phyloP scores from a whole-genome alignment of 2,329 filamentous ascomycete genomes.

The Clonostachys sp. region DNA sequence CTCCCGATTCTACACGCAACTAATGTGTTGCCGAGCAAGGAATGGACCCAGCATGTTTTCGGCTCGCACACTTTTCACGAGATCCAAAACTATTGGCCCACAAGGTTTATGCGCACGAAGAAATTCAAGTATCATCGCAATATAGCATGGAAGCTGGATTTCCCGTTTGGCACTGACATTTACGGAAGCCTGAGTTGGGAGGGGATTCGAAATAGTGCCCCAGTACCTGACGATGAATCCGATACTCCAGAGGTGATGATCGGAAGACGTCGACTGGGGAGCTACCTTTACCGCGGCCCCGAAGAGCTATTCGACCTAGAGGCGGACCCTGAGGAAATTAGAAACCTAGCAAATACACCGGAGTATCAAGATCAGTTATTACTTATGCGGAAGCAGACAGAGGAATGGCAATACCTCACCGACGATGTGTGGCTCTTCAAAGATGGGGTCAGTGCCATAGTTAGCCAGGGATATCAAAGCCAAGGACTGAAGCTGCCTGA shows the following conservation, averaged over 20 bases:
- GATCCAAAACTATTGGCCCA: slow-evolving; percentile 44
- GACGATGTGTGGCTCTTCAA: slow-evolving; percentile 19
- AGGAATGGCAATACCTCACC: slow-evolving; percentile 18
- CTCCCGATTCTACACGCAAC: slow-evolving; percentile 22
- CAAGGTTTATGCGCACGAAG: slow-evolving; percentile 33
- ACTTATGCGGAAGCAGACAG: slow-evolving; percentile 17
- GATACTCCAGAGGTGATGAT: slow-evolving; percentile 11
- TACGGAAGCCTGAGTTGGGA: slow-evolving; percentile 38
- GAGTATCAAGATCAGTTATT: slow-evolving; percentile 20
- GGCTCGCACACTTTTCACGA: slow-evolving; percentile 50
- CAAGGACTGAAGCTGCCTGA: slow-evolving; percentile 17
- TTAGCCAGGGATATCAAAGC: slow-evolving; percentile 10
- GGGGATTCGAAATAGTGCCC: slow-evolving; percentile 29
- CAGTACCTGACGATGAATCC: neutral
- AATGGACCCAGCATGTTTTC: slow-evolving; percentile 29
- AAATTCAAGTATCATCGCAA: slow-evolving; percentile 46
- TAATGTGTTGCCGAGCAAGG: slow-evolving; percentile 5
- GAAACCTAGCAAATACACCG: slow-evolving; percentile 25
- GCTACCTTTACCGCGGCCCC: slow-evolving; percentile 35
- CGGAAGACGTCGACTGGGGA: slow-evolving; percentile 27
- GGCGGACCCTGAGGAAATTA: slow-evolving; percentile 35
- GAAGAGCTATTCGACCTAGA: slow-evolving; percentile 43
- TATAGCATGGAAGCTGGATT: slow-evolving; percentile 41
- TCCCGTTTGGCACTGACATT: slow-evolving; percentile 40
- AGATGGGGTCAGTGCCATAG: slow-evolving; percentile 14